Evolutionary conservation across 2,329 filamentous ascomycete genomes (phyloP).

Genomic region (Paradendryphiella salina): DNA sequence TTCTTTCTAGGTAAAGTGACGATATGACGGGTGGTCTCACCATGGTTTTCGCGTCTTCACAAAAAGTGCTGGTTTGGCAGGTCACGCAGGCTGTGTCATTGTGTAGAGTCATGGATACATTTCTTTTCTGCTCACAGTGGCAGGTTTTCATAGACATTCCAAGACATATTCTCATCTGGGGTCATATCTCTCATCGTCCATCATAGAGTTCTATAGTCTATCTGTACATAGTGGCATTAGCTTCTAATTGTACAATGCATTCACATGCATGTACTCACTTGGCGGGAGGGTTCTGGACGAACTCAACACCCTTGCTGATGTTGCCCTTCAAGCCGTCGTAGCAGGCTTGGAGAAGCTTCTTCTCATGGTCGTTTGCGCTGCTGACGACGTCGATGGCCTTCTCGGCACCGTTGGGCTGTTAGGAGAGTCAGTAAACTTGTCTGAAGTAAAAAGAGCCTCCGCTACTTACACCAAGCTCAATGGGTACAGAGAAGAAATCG

Average conservation of each 20-base stretch:
- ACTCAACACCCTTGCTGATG: slow-evolving; percentile 90
- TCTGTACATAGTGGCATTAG: slow-evolving; percentile 16
- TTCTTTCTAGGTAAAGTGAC: too few relatives aligned
- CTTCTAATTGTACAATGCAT: not conserved
- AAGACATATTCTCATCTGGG: slow-evolving; percentile 14
- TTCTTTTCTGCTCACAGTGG: slow-evolving; percentile 8
- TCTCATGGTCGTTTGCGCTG: slow-evolving; percentile 81
- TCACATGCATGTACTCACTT: slow-evolving; percentile 35
- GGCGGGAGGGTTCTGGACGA: slow-evolving; percentile 76
- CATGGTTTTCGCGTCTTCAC: not conserved
- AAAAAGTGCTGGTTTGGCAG: too few relatives aligned
- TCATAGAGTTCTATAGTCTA: slow-evolving; percentile 23
- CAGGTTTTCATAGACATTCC: slow-evolving; percentile 12
- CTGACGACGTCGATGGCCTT: slow-evolving; percentile 81
- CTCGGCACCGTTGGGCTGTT: slow-evolving; percentile 77
- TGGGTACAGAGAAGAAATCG: slow-evolving; percentile 95
- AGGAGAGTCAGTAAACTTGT: slow-evolving; percentile 20
- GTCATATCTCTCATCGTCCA: slow-evolving; percentile 19
- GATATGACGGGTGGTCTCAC: too few relatives aligned
- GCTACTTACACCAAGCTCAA: slow-evolving; percentile 86
- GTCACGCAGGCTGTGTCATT: not conserved
- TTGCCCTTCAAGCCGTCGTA: slow-evolving; percentile 84
- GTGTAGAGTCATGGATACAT: not conserved
- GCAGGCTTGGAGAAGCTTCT: slow-evolving; percentile 77
- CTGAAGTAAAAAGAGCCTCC: not conserved